These are phyloP conservation scores for Xylaria palmicola DNA, from an alignment of 495 filamentous ascomycete genomes.

Conservation along the genomic window DNA sequence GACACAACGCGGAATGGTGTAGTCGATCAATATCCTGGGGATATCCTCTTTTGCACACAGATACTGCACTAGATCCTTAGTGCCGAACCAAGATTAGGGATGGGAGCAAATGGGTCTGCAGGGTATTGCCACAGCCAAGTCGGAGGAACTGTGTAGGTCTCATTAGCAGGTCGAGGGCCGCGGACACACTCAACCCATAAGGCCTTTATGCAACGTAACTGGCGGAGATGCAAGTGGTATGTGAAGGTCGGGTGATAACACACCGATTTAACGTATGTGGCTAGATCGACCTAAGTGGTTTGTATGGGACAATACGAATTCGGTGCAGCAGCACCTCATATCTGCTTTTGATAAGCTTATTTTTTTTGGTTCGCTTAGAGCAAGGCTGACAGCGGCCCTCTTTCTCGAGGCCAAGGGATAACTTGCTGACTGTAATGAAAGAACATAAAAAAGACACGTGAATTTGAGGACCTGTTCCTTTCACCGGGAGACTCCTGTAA, in stretches of 20 bases:
- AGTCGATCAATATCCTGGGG: background rate
- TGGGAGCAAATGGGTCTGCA: background rate
- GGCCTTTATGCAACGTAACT: background rate
- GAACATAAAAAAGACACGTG: no score
- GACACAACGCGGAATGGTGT: background rate
- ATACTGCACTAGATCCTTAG: background rate
- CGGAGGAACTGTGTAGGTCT: background rate
- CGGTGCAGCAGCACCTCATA: background rate
- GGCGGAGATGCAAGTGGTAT: background rate
- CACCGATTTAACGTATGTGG: background rate
- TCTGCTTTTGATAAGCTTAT: background rate
- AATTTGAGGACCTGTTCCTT: no score
- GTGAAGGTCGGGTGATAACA: background rate
- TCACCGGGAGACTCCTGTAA: background rate
- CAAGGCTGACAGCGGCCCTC: background rate
- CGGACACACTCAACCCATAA: background rate
- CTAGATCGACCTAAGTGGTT: background rate
- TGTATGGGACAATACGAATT: constrained; percentile 3
- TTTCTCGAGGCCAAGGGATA: background rate
- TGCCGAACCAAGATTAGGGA: constrained; percentile 2
- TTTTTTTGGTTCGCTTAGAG: background rate
- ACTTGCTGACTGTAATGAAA: background rate
- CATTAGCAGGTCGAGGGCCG: background rate
- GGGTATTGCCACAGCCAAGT: background rate
- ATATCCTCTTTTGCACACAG: background rate